phyloP scores from a whole-genome alignment of 805 yeast species.

The Nakazawaea ambrosiae region DNA sequence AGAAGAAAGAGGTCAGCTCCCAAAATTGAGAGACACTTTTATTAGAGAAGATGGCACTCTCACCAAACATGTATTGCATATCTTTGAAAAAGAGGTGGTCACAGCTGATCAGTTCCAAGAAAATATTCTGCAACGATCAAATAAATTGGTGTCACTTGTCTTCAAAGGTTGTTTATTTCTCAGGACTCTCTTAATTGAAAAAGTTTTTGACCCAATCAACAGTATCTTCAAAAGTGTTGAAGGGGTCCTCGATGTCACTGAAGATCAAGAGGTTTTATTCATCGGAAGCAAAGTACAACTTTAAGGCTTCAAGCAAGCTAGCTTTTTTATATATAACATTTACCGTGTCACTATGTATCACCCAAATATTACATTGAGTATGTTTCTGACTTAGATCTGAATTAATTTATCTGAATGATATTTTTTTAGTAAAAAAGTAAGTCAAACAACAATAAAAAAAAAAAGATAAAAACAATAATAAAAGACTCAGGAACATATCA shows the following conservation, averaged over 20 bases:
- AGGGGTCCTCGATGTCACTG: conserved; percentile 5
- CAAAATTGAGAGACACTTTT: background rate
- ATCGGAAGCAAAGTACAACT: conserved; percentile 15
- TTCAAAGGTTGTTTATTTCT: background rate
- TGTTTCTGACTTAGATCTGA: too few relatives aligned
- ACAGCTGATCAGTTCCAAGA: conserved; percentile 10
- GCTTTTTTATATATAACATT: too few relatives aligned
- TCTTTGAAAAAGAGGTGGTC: conserved; percentile 20
- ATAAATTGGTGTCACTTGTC: too few relatives aligned
- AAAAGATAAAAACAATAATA: too few relatives aligned
- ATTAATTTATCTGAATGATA: too few relatives aligned
- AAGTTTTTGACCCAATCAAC: conserved; percentile 13
- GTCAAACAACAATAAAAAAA: too few relatives aligned
- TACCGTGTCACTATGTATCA: too few relatives aligned
- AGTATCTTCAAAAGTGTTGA: conserved; percentile 14
- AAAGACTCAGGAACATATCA: too few relatives aligned
- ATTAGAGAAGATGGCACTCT: background rate
- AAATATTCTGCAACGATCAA: conserved; percentile 3
- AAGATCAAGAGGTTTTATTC: conserved; percentile 17
- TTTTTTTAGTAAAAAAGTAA: too few relatives aligned
- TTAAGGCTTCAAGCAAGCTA: too few relatives aligned
- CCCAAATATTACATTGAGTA: too few relatives aligned
- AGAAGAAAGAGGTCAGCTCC: conserved; percentile 1
- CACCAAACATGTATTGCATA: conserved; percentile 17
- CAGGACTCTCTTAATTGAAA: conserved; percentile 12